Percentiles rank a stretch among this genome's conserved stretches.
Evolutionary conservation across 805 yeast species (phyloP).

Genomic region (Metschnikowia gelsemii): DNA sequence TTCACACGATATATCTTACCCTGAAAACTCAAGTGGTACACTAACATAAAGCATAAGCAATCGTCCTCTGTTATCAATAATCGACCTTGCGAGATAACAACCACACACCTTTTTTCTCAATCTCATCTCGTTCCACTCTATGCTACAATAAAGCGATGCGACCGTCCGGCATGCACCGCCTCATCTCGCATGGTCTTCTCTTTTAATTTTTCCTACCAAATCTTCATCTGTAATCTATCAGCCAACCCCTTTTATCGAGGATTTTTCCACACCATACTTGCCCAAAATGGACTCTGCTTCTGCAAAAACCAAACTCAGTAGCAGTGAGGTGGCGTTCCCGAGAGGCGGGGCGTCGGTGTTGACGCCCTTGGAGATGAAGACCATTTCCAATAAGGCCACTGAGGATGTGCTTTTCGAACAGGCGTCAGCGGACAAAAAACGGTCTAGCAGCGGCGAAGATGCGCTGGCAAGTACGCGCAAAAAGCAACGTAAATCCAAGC

Average conservation of each 20-base stretch:
- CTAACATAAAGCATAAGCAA: too few species aligned
- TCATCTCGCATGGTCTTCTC: too few species aligned
- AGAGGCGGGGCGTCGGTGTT: slow-evolving; percentile 92
- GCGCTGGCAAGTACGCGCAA: slow-evolving; percentile 27
- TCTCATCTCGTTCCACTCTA: too few species aligned
- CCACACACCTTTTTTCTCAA: too few species aligned
- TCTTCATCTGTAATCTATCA: slow-evolving; percentile 1
- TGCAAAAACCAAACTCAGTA: slow-evolving; percentile 32
- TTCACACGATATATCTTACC: too few species aligned
- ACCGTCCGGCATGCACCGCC: too few species aligned
- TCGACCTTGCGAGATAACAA: too few species aligned
- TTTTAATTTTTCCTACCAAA: too few species aligned
- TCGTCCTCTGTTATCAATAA: too few species aligned
- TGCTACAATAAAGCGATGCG: too few species aligned
- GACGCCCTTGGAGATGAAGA: slow-evolving; percentile 87
- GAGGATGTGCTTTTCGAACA: slow-evolving; percentile 79
- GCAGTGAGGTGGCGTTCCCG: slow-evolving; percentile 70
- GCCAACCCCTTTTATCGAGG: not conserved
- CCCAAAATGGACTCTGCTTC: slow-evolving; percentile 19
- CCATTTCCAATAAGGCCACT: slow-evolving; percentile 89
- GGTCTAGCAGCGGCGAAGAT: slow-evolving; percentile 28
- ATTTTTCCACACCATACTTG: slow-evolving; percentile 3
- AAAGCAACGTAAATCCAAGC: slow-evolving; percentile 25
- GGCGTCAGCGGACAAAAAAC: slow-evolving; percentile 32
- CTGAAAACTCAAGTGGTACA: too few species aligned